Percentiles rank a stretch among this genome's conserved stretches.
Conservation (phyloP, 257 asterid species). For the Plantago major region DNA sequence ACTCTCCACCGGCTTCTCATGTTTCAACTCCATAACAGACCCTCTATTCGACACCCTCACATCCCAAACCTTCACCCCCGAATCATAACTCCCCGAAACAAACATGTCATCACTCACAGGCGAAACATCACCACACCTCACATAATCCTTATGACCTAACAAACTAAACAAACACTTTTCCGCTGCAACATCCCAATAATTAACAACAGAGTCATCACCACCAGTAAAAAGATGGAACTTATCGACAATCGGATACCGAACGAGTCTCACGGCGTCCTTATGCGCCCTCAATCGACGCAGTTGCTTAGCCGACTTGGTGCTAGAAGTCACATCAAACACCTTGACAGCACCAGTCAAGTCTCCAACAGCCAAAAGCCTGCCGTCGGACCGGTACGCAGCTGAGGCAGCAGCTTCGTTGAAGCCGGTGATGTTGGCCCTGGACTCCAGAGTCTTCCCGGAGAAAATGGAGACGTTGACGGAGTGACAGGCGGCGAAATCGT, state of each 20-base stretch:
- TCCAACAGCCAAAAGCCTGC: slow-evolving; percentile 69
- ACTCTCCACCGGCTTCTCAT: slow-evolving; percentile 88
- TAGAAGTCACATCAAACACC: slow-evolving; percentile 66
- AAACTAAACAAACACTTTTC: slow-evolving; percentile 52
- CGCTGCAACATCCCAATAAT: slow-evolving; percentile 78
- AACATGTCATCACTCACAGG: slow-evolving; percentile 82
- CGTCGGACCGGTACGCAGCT: slow-evolving; percentile 68
- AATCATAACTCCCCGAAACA: slow-evolving; percentile 84
- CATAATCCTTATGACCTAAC: slow-evolving; percentile 83
- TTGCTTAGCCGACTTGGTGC: slow-evolving; percentile 19
- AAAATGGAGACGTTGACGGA: slow-evolving; percentile 63
- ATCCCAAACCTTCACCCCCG: slow-evolving; percentile 76
- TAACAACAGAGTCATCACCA: slow-evolving; percentile 86
- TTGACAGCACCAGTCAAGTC: slow-evolving; percentile 69
- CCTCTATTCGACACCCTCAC: slow-evolving; percentile 49
- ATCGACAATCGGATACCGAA: slow-evolving; percentile 59
- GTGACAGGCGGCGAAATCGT: slow-evolving; percentile 85
- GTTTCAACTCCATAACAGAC: slow-evolving; percentile 66
- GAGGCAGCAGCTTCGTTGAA: slow-evolving; percentile 56
- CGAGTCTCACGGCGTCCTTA: slow-evolving; percentile 59
- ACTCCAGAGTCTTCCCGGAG: slow-evolving; percentile 52
- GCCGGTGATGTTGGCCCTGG: slow-evolving; percentile 42
- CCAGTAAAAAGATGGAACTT: slow-evolving; percentile 81
- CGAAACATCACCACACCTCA: slow-evolving; percentile 79
- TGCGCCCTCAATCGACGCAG: slow-evolving; percentile 76